Evolutionary conservation across 768 basidiomycete species (phyloP), one percentile per base, ranked within the genome.

Genomic region (Fomitopsis serialis): DNA sequence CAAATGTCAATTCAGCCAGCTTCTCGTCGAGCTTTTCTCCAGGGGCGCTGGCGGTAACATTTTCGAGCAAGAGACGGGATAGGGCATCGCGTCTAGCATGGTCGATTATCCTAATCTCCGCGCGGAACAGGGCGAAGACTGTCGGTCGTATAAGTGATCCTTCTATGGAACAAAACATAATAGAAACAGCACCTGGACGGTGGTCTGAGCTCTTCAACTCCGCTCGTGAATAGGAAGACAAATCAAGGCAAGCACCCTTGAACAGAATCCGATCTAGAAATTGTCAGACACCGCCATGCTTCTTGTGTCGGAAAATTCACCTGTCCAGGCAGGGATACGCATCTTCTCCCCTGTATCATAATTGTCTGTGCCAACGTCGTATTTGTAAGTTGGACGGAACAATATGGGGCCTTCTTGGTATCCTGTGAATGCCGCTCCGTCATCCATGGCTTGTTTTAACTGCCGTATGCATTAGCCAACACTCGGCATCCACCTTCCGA

Each of bases 301-400:
- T 12, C 21, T 35, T 46, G 13, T 3, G 42, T 19, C 12, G 3
- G 21, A 36, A 49, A 23, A 58, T 78, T 54, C 52, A 93, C 93
- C 93, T 61, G 96, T 98, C 95, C 95, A 98, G 17, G 96, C 92
- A 5, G 97, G 97, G 64, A 97, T 87, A 23, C 97, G 81, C 79
- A 86, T 82, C 74, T 98, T 99, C 70, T 98, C 97, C 65, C 92
- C 90, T 13, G 92, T 89, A 67, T 99, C 97, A 66, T 98, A 99
- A 45, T 77, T 76, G 57, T 97, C 88, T 9, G 93, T 84, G 10
- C 84, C 81, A 6, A 86, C 64, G 63, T 89, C 85, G 63, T 95
- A 98, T 58, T 92, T 89, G 72, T 99, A 98, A 2, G 96, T 99
- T 8, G 97, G 97, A 13, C 83, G 75, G 72, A 99, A 99, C n/a